A percentile compares a stretch with the other conserved stretches of the same genome.
Conservation (phyloP, 805 yeast species). For the Starmera quercuum region DNA sequence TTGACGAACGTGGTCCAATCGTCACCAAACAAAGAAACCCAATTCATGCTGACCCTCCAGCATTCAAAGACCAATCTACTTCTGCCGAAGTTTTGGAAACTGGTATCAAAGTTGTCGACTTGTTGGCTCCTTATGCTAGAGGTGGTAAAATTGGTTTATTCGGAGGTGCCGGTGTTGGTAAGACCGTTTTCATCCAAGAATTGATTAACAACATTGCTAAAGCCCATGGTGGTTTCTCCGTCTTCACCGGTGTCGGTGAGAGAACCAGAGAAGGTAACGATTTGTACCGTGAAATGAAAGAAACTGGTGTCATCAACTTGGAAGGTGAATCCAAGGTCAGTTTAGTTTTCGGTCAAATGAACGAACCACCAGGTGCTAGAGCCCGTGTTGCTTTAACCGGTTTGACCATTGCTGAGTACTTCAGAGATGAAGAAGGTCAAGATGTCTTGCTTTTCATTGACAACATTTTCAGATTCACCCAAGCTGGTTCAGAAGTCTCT, state of each 20-base stretch:
- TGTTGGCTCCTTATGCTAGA: conserved; percentile 99
- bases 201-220: conserved; percentile 99
- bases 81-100: conserved; percentile 97
- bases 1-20: conserved; percentile 99
- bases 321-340: conserved; percentile 99
- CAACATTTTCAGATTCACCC: conserved; percentile 99
- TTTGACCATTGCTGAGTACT: conserved; percentile 99
- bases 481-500: conserved; percentile 99
- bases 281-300: conserved; percentile 99
- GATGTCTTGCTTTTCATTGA: conserved; percentile 99
- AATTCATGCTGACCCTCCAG: conserved; percentile 97
- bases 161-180: conserved; percentile 99
- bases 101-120: conserved; percentile 99
- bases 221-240: conserved; percentile 99
- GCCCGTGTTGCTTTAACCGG: conserved; percentile 99
- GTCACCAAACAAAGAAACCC: conserved; percentile 90
- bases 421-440: conserved; percentile 99
- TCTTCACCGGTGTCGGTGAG: conserved; percentile 99
- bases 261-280: conserved; percentile 99
- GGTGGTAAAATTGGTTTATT: conserved; percentile 99
- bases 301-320: conserved; percentile 99
- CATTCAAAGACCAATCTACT: conserved; percentile 95
- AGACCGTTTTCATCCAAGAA: conserved; percentile 99
- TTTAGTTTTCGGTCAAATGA: conserved; percentile 99
- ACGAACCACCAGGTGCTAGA: conserved; percentile 99